Base-by-base conservation (phyloP, 495 filamentous ascomycete genomes). In the Neurospora tetraspora region DNA sequence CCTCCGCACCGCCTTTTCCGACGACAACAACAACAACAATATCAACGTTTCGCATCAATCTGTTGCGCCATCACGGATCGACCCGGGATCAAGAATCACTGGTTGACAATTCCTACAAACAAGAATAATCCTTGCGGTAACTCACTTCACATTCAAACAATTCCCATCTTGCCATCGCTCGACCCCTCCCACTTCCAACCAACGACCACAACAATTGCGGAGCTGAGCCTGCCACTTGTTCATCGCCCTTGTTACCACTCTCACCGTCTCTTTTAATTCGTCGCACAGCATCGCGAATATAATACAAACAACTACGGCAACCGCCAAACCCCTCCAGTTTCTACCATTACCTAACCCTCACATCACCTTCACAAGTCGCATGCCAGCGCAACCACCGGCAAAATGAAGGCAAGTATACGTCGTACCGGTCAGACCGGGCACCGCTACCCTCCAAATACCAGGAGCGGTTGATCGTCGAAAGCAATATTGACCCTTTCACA, bases 351-450 rank as follows among this genome's bases (percentile, higher is more conserved):
- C 27, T 34, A 18, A 61, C 23, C 23, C 27, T 61, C 27, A 61
- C 14, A 61, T 34, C 53, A 61, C 27, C 5, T 61, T 61, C 3
- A 61, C 53, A 61, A 61, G 53, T 61, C 53, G 70, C 76, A 39
- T 70, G 23, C 37, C 59, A 40, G 34, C 69, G 70, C 72, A n/a
- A 40, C 42, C 70, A 71, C 23, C 61, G 71, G n/a, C 76, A 83
- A 79, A 72, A 83, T 83, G 81, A 83, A 83, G 80, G 81, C 81
- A 75, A 39, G 75, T 65, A 69, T 61, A 34, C 27, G 53, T 61
- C 14, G 53, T 31, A 34, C 53, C 53, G 53, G 53, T 61, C 1
- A 6, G 12, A 61, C 53, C 53, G 53, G 27, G 53, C 53, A 61
- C 53, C 12, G 53, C 53, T 61, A 61, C 53, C 53, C 11, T 61